These are phyloP conservation scores for Colletotrichum sp. DNA, from an alignment of 2,329 filamentous ascomycete species.

Conservation along the genomic window DNA sequence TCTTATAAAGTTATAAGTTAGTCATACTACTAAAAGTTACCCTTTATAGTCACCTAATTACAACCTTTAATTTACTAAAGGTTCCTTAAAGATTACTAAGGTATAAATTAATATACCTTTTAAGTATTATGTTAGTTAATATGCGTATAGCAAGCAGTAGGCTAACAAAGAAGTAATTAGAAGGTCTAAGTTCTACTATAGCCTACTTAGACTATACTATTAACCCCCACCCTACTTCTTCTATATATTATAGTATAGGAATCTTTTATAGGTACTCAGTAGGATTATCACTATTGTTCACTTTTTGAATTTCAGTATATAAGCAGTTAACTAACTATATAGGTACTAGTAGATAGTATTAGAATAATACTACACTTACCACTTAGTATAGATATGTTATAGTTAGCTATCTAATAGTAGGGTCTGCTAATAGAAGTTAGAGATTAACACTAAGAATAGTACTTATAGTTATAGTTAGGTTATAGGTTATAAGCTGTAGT, in stretches of 20 bases:
- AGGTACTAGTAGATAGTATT: no score
- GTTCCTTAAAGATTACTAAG: neutral
- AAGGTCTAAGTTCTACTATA: neutral
- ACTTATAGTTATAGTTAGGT: no score
- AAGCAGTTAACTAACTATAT: no score
- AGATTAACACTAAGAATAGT: no score
- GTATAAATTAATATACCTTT: neutral
- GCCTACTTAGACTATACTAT: neutral
- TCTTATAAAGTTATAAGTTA: neutral
- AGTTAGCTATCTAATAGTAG: no score
- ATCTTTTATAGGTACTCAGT: neutral
- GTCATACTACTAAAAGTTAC: neutral
- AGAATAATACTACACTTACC: no score
- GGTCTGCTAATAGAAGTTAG: no score
- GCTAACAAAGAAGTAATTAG: neutral
- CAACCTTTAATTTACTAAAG: neutral
- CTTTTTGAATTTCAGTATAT: neutral
- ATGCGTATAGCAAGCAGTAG: neutral
- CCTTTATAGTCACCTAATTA: neutral
- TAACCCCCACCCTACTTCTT: fast-evolving
- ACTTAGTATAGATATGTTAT: no score
- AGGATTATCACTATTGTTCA: neutral
- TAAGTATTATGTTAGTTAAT: fast-evolving
- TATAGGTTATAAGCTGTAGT: no score
- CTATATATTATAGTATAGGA: fast-evolving